Percentiles rank a stretch among this genome's conserved stretches.
Conservation (phyloP, 2,329 filamentous ascomycete genomes). For the Trichoderma asperellum region DNA sequence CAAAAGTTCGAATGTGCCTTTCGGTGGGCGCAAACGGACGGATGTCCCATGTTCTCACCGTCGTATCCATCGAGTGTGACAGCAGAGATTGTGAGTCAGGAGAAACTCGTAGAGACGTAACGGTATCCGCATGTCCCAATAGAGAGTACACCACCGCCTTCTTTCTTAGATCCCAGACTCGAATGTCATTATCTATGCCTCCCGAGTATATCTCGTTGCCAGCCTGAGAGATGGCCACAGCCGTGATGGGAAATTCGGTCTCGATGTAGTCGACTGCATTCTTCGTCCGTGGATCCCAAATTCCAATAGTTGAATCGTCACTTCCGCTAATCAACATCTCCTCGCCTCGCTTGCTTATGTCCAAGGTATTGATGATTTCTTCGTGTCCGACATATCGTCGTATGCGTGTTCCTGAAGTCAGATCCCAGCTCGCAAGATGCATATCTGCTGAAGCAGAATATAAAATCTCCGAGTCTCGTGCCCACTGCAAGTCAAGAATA, state of each 20-base stretch:
- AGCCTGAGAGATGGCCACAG: conserved; percentile 87
- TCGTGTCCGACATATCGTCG: conserved; percentile 91
- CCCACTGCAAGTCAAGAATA: conserved; percentile 93
- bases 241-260: conserved; percentile 90
- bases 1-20: conserved; percentile 82
- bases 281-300: conserved; percentile 95
- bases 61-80: conserved; percentile 92
- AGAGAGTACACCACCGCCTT: conserved; percentile 86
- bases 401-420: conserved; percentile 90
- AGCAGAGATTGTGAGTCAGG: conserved; percentile 89
- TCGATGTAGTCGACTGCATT: conserved; percentile 85
- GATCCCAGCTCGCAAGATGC: conserved; percentile 92
- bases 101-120: conserved; percentile 88
- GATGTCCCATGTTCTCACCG: conserved; percentile 94
- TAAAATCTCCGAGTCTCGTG: conserved; percentile 85
- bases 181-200: conserved; percentile 95
- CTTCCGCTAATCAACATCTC: conserved; percentile 89
- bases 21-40: conserved; percentile 90
- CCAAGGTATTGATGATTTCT: conserved; percentile 91
- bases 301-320: conserved; percentile 90
- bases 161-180: conserved; percentile 95
- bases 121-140: conserved; percentile 86
- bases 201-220: conserved; percentile 95
- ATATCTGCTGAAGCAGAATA: conserved; percentile 94
- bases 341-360: conserved; percentile 86